A percentile compares a stretch with the other conserved stretches of the same genome.
These are phyloP conservation scores for Triticum dicoccoides DNA, from an alignment of 176 grass and related monocot species.

Conservation along the genomic window DNA sequence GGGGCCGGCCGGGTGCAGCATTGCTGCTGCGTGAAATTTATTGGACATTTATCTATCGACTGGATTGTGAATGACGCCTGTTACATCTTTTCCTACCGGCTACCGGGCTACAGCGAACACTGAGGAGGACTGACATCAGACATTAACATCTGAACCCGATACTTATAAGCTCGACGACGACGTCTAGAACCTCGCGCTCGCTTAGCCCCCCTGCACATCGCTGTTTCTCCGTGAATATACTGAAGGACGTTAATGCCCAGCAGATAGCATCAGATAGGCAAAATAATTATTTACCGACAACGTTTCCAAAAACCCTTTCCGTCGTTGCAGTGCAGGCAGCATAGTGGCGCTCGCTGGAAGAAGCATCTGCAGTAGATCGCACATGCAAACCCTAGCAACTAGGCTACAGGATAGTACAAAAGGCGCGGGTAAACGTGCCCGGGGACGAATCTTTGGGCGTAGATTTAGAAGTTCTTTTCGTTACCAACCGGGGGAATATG, in stretches of 20 bases:
- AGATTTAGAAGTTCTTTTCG: constrained; percentile 25
- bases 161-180: constrained; percentile 54
- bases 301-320: not conserved
- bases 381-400: constrained; percentile 24
- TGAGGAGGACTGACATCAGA: constrained; percentile 41
- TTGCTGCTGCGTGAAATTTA: not conserved
- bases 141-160: constrained; percentile 55
- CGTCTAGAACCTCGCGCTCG: constrained; percentile 49
- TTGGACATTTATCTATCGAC: constrained; percentile 13
- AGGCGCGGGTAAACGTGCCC: constrained; percentile 44
- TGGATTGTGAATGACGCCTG: not conserved
- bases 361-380: constrained; percentile 50
- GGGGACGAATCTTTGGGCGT: constrained; percentile 39
- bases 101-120: constrained; percentile 6
- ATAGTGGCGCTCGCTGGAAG: not conserved
- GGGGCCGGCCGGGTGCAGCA: not conserved
- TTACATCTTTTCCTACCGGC: not conserved
- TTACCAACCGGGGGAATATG: constrained; percentile 37
- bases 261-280: constrained; percentile 4
- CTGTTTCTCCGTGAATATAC: constrained; percentile 46
- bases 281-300: not conserved
- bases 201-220: constrained; percentile 28
- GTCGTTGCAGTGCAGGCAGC: not conserved
- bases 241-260: constrained; percentile 15
- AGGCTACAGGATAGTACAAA: constrained; percentile 21